A percentile compares a stretch with the other conserved stretches of the same genome.
Conservation (phyloP, 495 filamentous ascomycete species). For the Aspergillus asperescens region DNA sequence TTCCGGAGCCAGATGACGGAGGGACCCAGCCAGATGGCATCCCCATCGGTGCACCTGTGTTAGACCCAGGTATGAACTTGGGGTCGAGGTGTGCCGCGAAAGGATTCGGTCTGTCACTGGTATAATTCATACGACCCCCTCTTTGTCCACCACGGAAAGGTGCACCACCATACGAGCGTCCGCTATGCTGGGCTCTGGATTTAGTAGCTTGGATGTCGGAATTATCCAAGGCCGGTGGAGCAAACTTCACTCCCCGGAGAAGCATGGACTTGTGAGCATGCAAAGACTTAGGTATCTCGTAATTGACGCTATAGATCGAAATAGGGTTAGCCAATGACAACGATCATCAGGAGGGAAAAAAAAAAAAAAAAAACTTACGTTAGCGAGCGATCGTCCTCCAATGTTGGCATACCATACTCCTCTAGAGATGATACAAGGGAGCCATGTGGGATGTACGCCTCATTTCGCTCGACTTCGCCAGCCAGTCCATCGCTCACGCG, state of each 20-base stretch:
- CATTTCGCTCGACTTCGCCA: slow-evolving; percentile 77
- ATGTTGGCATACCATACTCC: slow-evolving; percentile 60
- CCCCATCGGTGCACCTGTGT: slow-evolving; percentile 21
- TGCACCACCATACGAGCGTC: slow-evolving; percentile 59
- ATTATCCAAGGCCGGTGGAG: slow-evolving; percentile 61
- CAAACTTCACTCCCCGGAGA: slow-evolving; percentile 72
- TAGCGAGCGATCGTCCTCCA: slow-evolving; percentile 79
- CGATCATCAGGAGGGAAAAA: background rate
- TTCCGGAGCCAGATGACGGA: slow-evolving; percentile 27
- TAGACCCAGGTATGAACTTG: slow-evolving; percentile 39
- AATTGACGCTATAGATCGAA: slow-evolving; percentile 59
- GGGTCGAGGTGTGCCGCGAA: slow-evolving; percentile 52
- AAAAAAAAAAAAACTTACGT: slow-evolving; percentile 58
- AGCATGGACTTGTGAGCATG: slow-evolving; percentile 91
- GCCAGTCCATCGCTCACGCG: slow-evolving; percentile 68
- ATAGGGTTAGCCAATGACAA: slow-evolving; percentile 28
- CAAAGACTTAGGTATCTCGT: slow-evolving; percentile 66
- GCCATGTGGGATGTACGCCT: slow-evolving; percentile 68
- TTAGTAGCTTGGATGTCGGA: slow-evolving; percentile 67
- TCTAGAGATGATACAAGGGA: slow-evolving; percentile 61
- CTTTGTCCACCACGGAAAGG: slow-evolving; percentile 50
- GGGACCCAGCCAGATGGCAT: slow-evolving; percentile 39
- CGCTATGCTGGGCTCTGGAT: slow-evolving; percentile 52
- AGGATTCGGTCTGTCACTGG: slow-evolving; percentile 42
- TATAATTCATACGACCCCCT: slow-evolving; percentile 50